A percentile compares a stretch with the other conserved stretches of the same genome.
Conservation (phyloP, 2,329 filamentous ascomycete species). For the Neophaeococcomyces aloes region DNA sequence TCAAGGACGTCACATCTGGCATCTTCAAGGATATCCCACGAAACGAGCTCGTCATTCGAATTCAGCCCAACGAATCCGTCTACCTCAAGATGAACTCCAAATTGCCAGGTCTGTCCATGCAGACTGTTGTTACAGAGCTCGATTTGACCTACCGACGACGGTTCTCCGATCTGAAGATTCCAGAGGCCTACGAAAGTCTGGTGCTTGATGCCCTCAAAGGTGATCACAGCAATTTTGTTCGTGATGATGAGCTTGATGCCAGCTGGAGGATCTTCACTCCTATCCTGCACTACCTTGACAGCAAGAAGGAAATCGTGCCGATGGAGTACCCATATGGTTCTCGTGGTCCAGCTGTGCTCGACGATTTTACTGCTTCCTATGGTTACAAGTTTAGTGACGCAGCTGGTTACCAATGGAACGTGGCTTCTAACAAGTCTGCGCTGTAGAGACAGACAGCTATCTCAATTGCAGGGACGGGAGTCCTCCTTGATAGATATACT, state of each 20-base stretch:
- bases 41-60: conserved; percentile 97
- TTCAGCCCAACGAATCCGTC: conserved; percentile 98
- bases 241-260: conserved; percentile 91
- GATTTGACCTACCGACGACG: conserved; percentile 95
- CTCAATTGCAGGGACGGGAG: too few species aligned
- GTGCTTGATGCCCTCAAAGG: conserved; percentile 97
- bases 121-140: conserved; percentile 96
- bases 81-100: conserved; percentile 99
- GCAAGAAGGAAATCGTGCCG: conserved; percentile 98
- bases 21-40: conserved; percentile 99
- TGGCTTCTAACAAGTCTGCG: conserved; percentile 34
- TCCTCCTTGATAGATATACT: too few species aligned
- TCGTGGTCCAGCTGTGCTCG: conserved; percentile 86
- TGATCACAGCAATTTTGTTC: conserved; percentile 98
- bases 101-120: conserved; percentile 95
- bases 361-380: conserved; percentile 96
- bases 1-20: conserved; percentile 97
- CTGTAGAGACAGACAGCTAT: not conserved
- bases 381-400: conserved; percentile 99
- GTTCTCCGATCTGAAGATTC: conserved; percentile 98
- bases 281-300: conserved; percentile 92
- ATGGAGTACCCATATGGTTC: conserved; percentile 99
- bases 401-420: conserved; percentile 89
- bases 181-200: conserved; percentile 95
- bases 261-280: conserved; percentile 98